Percentiles rank a stretch among this genome's conserved stretches.
Conservation (phyloP, 148 eudicot species). For the Persicaria maculosa region DNA sequence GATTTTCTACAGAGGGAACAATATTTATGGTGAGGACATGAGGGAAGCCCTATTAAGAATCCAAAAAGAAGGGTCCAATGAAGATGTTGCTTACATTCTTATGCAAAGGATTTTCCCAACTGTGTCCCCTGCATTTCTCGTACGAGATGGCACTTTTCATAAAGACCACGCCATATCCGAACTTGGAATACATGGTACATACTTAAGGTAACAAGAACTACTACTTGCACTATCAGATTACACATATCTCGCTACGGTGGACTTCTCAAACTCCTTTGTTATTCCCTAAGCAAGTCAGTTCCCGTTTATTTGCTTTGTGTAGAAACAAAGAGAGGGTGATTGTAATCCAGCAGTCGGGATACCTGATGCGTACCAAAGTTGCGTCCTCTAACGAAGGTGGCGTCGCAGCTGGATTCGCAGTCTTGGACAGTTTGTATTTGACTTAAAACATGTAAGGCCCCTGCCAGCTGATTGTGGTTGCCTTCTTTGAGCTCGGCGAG, state of each 20-base stretch:
- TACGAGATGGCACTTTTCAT: conserved; percentile 67
- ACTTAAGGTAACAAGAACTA: conserved; percentile 50
- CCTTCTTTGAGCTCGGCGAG: neutral
- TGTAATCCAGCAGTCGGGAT: conserved; percentile 63
- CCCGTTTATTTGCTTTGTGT: conserved; percentile 12
- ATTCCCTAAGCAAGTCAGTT: neutral
- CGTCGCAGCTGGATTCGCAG: conserved; percentile 95
- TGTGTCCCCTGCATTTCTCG: conserved; percentile 45
- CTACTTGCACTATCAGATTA: neutral
- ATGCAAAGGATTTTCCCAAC: conserved; percentile 95
- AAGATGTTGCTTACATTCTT: conserved; percentile 87
- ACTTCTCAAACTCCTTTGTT: neutral
- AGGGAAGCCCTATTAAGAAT: conserved; percentile 52
- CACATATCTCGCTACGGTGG: neutral
- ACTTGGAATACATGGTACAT: conserved; percentile 77
- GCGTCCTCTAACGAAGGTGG: conserved; percentile 95
- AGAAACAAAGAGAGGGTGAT: conserved; percentile 64
- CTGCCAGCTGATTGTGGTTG: conserved; percentile 1
- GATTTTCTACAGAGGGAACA: conserved; percentile 51
- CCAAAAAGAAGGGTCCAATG: conserved; percentile 54
- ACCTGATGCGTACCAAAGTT: conserved; percentile 92
- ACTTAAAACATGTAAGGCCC: conserved; percentile 18
- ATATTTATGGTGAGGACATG: conserved; percentile 79
- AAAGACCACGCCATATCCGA: conserved; percentile 77
- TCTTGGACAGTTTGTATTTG: conserved; percentile 79